phyloP scores from a whole-genome alignment of 768 basidiomycete genomes.

The Chlorophyllum brunneum region DNA sequence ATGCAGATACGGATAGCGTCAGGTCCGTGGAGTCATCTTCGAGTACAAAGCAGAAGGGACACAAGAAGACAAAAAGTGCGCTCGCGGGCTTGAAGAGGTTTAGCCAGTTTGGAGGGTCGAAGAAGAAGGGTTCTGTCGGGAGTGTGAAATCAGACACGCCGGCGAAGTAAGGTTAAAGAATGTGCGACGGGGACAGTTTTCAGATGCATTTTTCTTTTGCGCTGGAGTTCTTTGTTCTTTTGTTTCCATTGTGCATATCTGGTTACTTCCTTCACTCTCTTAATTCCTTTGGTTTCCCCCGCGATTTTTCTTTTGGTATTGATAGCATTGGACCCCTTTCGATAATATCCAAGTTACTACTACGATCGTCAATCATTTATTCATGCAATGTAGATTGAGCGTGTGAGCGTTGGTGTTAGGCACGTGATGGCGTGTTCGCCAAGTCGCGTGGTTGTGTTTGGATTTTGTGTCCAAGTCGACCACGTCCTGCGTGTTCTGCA shows the following conservation, averaged over 20 bases:
- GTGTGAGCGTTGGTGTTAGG: not conserved
- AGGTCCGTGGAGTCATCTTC: slow-evolving; percentile 30
- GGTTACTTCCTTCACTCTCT: not conserved
- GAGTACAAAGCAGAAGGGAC: slow-evolving; percentile 27
- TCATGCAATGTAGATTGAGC: not conserved
- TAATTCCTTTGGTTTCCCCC: not conserved
- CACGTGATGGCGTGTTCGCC: slow-evolving; percentile 2
- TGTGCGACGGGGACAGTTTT: not conserved
- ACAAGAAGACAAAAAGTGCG: slow-evolving; percentile 57
- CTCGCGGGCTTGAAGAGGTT: slow-evolving; percentile 55
- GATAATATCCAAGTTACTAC: slow-evolving; percentile 9
- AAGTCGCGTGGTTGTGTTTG: slow-evolving; percentile 20
- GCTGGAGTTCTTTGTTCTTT: too few species aligned
- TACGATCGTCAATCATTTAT: slow-evolving; percentile 1
- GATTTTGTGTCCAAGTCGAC: slow-evolving; percentile 6
- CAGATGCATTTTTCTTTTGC: not conserved
- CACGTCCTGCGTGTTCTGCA: slow-evolving; percentile 8
- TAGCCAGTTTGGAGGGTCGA: slow-evolving; percentile 37
- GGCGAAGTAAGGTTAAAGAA: slow-evolving; percentile 14
- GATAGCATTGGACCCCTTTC: slow-evolving; percentile 17
- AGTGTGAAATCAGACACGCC: slow-evolving; percentile 36
- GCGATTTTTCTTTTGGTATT: slow-evolving; percentile 5
- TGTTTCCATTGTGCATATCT: slow-evolving; percentile 7
- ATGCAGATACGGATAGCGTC: slow-evolving; percentile 34
- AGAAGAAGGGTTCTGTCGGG: slow-evolving; percentile 51